Conservation (phyloP, 176 grass and related monocot genomes). For the Stipa capillata region DNA sequence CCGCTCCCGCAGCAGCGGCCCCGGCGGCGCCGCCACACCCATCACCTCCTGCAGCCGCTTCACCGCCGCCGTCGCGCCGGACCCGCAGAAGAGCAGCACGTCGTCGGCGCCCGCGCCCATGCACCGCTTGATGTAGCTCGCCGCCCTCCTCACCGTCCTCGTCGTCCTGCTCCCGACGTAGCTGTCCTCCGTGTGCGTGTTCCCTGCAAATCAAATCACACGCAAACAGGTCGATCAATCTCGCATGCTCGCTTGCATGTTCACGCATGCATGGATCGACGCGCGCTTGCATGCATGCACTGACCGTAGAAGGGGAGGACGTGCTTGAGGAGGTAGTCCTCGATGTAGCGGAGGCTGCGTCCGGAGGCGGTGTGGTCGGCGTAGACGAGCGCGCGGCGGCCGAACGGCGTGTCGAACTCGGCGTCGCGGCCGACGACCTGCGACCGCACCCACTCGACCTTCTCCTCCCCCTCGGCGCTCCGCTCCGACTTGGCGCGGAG, state of each 20-base stretch:
- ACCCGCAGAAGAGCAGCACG: constrained; percentile 65
- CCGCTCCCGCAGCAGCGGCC: neutral
- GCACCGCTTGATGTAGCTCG: constrained; percentile 68
- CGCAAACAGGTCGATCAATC: no score
- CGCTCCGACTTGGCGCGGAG: constrained; percentile 22
- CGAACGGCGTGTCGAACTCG: constrained; percentile 74
- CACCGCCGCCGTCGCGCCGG: constrained; percentile 53
- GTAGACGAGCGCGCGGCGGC: constrained; percentile 51
- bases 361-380: constrained; percentile 80
- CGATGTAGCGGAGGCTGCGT: constrained; percentile 49
- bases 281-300: neutral
- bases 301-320: constrained; percentile 83
- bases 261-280: neutral
- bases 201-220: no score
- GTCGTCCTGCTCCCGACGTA: constrained; percentile 68
- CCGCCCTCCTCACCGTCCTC: constrained; percentile 27
- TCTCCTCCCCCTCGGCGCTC: constrained; percentile 14
- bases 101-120: constrained; percentile 50
- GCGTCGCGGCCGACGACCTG: constrained; percentile 29
- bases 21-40: constrained; percentile 38
- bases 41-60: constrained; percentile 84
- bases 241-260: neutral
- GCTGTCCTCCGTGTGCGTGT: constrained; percentile 88
- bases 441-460: constrained; percentile 41
- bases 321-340: constrained; percentile 68